Conservation (phyloP, 441 rosid species). For the Codiaeum variegatum region DNA sequence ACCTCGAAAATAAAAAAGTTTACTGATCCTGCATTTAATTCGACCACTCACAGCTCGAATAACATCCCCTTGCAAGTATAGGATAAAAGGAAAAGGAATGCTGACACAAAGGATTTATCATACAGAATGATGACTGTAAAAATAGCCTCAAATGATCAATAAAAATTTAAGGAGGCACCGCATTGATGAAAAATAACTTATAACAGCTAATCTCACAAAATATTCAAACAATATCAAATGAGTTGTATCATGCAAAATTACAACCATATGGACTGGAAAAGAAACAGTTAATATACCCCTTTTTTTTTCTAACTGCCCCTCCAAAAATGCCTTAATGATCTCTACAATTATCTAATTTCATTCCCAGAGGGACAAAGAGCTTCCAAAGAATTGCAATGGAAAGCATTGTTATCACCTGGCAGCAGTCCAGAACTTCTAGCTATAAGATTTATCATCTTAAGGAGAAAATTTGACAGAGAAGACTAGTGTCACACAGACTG, state of each 20-base stretch:
- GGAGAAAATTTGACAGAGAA: neutral
- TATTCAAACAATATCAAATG: constrained; percentile 7
- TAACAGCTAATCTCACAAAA: constrained; percentile 1
- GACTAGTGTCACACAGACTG: constrained; percentile 39
- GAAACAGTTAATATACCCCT: constrained; percentile 7
- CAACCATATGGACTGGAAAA: constrained; percentile 17
- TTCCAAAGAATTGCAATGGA: constrained; percentile 12
- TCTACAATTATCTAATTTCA: constrained; percentile 28
- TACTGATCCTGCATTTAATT: no score
- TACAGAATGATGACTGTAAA: neutral
- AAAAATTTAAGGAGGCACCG: neutral
- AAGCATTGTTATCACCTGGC: neutral
- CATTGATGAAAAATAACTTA: no score
- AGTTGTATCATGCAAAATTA: constrained; percentile 21
- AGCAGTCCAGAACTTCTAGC: constrained; percentile 9
- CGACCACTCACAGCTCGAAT: neutral
- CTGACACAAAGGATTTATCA: neutral
- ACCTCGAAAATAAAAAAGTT: no score
- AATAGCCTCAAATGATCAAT: neutral
- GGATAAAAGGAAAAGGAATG: neutral
- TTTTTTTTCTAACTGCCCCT: constrained; percentile 6
- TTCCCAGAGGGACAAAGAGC: constrained; percentile 13
- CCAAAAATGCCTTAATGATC: constrained; percentile 20
- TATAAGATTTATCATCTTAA: constrained; percentile 7
- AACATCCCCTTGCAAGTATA: no score